Evolutionary conservation across 345 rosid species (phyloP), one percentile per base, ranked within the genome.

Genomic region (Salix arbutifolia): DNA sequence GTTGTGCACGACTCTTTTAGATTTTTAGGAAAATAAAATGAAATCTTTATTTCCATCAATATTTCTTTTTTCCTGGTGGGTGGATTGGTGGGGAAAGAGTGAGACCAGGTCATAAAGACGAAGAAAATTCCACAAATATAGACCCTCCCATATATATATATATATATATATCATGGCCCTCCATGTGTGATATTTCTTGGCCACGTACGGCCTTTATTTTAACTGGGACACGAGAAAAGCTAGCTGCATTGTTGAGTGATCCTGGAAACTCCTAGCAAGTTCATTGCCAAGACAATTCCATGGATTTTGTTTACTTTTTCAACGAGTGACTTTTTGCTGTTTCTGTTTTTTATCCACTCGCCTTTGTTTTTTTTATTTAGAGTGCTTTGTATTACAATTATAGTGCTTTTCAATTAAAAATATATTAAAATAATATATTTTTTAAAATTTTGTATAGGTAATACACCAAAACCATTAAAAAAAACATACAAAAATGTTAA

Each of bases 31-130:
- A 23, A 69, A 42, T 40, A 19, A 17, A 40, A 26, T 38, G 58
- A 16, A 31, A 26, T 30, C 21, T 58, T 38, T 31, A 8, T 23
- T 8, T 38, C 5, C 17, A 14, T 2, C 1, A n/a, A n/a, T 26
- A 19, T 4, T 18, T 26, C 13, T 13, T 21, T 37, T 77, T 52
- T 48, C 26, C 17, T n/a, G 37, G 67, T 40, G 67, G 74, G 69
- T 75, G 77, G 62, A 66, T 35, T 75, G 78, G 78, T 52, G 72
- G 80, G 76, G 75, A 35, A 2, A 71, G 76, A 37, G 8, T 5
- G 42, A 71, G 80, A 71, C 33, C 37, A 50, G 33, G 65, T 33
- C 71, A 23, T 70, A 33, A 44, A 71, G 52, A 26, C 18, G 58
- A 35, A 8, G 69, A 26, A 28, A 61, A 28, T 17, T 30, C 17